A percentile compares a stretch with the other conserved stretches of the same genome.
Evolutionary conservation across 768 basidiomycete species (phyloP).

Genomic region (Pilatotrama ljubarskyi): DNA sequence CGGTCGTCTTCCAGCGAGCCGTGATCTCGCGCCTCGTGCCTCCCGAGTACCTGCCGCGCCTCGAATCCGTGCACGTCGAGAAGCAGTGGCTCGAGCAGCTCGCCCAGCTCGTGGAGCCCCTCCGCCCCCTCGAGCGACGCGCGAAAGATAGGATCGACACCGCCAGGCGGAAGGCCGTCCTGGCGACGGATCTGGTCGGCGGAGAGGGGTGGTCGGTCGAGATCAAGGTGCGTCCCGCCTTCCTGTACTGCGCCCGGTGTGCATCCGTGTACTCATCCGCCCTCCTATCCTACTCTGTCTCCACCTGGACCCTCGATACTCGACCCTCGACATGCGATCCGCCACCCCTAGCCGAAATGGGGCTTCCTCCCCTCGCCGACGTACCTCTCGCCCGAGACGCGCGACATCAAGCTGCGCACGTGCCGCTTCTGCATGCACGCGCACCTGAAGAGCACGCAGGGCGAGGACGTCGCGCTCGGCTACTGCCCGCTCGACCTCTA

Average conservation of each 20-base stretch:
- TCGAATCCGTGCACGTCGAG: conserved; percentile 49
- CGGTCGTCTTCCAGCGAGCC: conserved; percentile 57
- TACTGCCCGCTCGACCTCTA: conserved; percentile 95
- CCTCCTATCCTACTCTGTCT: not conserved
- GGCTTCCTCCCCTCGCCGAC: conserved; percentile 74
- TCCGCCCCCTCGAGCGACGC: conserved; percentile 59
- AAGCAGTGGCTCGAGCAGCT: conserved; percentile 62
- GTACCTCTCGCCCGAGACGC: conserved; percentile 62
- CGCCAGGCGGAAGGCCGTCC: conserved; percentile 52
- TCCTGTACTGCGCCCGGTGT: not conserved
- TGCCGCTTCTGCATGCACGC: conserved; percentile 94
- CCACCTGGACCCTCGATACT: not conserved
- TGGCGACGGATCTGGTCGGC: conserved; percentile 82
- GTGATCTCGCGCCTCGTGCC: conserved; percentile 72
- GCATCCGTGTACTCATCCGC: not conserved
- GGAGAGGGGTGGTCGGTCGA: conserved; percentile 71
- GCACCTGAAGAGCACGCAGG: conserved; percentile 46
- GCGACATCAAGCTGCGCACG: conserved; percentile 60
- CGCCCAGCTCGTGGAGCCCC: conserved; percentile 42
- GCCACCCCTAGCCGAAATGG: conserved; percentile 99
- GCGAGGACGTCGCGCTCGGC: conserved; percentile 38
- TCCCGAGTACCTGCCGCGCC: conserved; percentile 52
- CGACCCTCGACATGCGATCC: too few relatives aligned
- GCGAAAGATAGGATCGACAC: conserved; percentile 61
- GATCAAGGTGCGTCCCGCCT: conserved; percentile 69